Evolutionary conservation across 805 yeast genomes (phyloP), one percentile per base, ranked within the genome.

Genomic region (Pichia insulana): DNA sequence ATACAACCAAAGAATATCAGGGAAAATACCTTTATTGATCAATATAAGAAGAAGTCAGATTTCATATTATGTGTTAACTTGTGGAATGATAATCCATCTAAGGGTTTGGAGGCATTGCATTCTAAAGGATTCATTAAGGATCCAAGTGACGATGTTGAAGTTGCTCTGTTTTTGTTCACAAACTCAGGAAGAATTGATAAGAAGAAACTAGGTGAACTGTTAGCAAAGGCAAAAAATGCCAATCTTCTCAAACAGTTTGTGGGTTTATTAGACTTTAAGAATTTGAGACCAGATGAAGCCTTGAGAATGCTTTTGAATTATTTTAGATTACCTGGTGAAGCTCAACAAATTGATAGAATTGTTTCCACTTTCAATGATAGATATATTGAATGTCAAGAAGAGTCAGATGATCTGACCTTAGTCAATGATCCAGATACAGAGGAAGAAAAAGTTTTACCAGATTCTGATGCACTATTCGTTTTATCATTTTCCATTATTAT

Each of bases 311-410:
- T 92, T 46, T 68, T 94, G 50, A 83, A 84, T 43, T 75, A 83
- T 17, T 90, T 92, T 57, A 75, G 98, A 59, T 70, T 92, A 38
- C 97, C 97, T 1, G 99, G 99, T 46, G 99, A 92, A 63, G 83
- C 97, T 0, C 97, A 88, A 56, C 96, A 87, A 60, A 92, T 92
- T 58, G 98, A 92, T 60, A 73, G 96, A 54, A 76, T 90, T 13
- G 82, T 92, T 25, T 97, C 90, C 54, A 69, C 77, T 6, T 92
- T 92, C 62, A 88, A 95, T 3, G 80, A 78, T 34, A 76, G 84
- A 45, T 92, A 86, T 62, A 83, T 85, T 12, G 68, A 67, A 16
- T 78, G 83, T 44, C 86, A 81, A 54, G 63, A 50, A 22, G 25
- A 8, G 8, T 22, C 8, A 22, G 25, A 22, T 22, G 25, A 22